Conservation (phyloP, 768 basidiomycete species). For the Goffeauzyma gilvescens region DNA sequence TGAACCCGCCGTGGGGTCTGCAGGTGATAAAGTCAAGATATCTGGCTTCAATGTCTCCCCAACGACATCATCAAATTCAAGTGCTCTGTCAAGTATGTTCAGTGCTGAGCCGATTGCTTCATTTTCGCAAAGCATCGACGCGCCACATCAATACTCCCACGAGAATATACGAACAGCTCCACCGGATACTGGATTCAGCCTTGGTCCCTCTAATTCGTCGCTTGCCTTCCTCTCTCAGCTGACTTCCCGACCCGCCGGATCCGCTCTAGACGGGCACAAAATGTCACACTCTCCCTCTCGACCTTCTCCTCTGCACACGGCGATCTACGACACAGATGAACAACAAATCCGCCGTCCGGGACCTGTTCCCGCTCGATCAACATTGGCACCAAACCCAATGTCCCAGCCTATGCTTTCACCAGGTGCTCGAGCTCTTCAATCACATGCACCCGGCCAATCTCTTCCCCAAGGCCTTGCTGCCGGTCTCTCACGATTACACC, state of each 20-base stretch:
- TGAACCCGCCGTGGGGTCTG: too few relatives aligned
- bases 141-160: too few relatives aligned
- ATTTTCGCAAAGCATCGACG: too few relatives aligned
- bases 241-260: conserved; percentile 3
- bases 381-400: too few relatives aligned
- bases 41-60: too few relatives aligned
- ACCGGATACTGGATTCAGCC: conserved; percentile 15
- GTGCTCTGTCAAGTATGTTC: conserved; percentile 9
- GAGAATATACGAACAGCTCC: background rate
- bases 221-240: conserved; percentile 54
- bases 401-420: conserved; percentile 34
- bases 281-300: conserved; percentile 5
- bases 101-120: too few relatives aligned
- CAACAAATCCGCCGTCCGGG: conserved; percentile 13
- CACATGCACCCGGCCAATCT: conserved; percentile 76
- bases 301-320: conserved; percentile 3
- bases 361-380: conserved; percentile 7
- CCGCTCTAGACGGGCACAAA: too few relatives aligned
- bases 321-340: background rate
- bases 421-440: conserved; percentile 56
- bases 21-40: too few relatives aligned
- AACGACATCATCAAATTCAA: too few relatives aligned
- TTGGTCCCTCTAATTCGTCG: conserved; percentile 57
- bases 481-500: conserved; percentile 75
- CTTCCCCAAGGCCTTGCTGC: conserved; percentile 82